Conservation (phyloP, 768 basidiomycete species). For the Lentinula lateritia region DNA sequence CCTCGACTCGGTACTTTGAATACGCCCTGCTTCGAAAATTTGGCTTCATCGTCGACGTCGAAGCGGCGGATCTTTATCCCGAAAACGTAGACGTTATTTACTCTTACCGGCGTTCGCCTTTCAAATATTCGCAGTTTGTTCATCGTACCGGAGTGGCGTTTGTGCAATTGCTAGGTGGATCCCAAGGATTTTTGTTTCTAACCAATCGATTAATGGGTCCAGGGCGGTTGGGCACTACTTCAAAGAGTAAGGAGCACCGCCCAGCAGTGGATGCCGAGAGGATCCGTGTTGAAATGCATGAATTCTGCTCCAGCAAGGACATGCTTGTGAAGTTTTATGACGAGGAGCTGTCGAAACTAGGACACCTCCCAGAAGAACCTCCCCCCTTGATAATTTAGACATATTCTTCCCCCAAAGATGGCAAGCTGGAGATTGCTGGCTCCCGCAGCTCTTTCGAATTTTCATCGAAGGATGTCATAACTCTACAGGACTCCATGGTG, state of each 20-base stretch:
- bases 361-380: slow-evolving; percentile 41
- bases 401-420: neutral
- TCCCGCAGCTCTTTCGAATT: no score
- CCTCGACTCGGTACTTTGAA: slow-evolving; percentile 72
- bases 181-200: slow-evolving; percentile 80
- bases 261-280: slow-evolving; percentile 56
- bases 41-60: slow-evolving; percentile 80
- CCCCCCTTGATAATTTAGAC: slow-evolving; percentile 39
- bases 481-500: no score
- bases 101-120: slow-evolving; percentile 77
- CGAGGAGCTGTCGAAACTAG: slow-evolving; percentile 53
- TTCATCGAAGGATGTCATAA: no score
- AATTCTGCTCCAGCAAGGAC: slow-evolving; percentile 59
- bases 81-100: slow-evolving; percentile 82
- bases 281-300: slow-evolving; percentile 52
- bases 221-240: slow-evolving; percentile 51
- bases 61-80: slow-evolving; percentile 72
- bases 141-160: slow-evolving; percentile 88
- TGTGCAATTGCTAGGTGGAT: slow-evolving; percentile 78
- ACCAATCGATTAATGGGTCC: slow-evolving; percentile 82
- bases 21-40: slow-evolving; percentile 71
- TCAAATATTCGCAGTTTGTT: slow-evolving; percentile 85
- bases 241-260: slow-evolving; percentile 50
- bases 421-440: no score
- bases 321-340: slow-evolving; percentile 66